phyloP scores from a whole-genome alignment of 2,329 filamentous ascomycete species.

The Diaporthe longicolla region DNA sequence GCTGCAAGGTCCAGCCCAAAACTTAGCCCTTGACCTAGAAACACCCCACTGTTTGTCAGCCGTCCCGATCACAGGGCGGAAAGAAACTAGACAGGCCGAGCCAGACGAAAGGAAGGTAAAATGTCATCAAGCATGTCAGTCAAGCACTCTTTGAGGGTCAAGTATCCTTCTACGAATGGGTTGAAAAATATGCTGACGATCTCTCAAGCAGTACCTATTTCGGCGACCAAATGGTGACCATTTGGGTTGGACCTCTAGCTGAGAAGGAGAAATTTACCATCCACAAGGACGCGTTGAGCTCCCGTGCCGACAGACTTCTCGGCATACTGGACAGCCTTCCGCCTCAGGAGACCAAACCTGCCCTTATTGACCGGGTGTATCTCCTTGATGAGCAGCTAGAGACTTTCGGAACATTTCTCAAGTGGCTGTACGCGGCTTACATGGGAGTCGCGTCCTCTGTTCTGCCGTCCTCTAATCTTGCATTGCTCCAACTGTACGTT shows the following conservation, averaged over 20 bases:
- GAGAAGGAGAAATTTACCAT: neutral
- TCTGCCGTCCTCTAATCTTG: neutral
- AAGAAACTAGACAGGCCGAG: too few species aligned
- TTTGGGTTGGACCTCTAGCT: constrained; percentile 5
- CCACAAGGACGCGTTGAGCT: neutral
- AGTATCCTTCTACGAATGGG: neutral
- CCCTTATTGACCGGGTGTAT: constrained; percentile 37
- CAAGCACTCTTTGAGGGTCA: neutral
- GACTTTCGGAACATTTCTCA: constrained; percentile 47
- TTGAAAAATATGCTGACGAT: neutral
- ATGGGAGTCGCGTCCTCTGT: neutral
- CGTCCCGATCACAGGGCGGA: neutral
- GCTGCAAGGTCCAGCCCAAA: neutral
- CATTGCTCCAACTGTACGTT: constrained; percentile 3
- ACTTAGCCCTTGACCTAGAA: neutral
- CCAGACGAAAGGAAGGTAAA: neutral
- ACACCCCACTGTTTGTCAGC: neutral
- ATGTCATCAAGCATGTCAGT: neutral
- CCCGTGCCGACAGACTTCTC: neutral
- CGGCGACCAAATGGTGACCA: neutral
- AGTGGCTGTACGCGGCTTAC: constrained; percentile 49
- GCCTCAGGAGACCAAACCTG: neutral
- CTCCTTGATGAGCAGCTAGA: constrained; percentile 50
- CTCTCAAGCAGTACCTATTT: neutral
- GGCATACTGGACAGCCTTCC: neutral